These are phyloP conservation scores for Boeremia lycopersici DNA, from an alignment of 2,329 filamentous ascomycete species.

Conservation along the genomic window DNA sequence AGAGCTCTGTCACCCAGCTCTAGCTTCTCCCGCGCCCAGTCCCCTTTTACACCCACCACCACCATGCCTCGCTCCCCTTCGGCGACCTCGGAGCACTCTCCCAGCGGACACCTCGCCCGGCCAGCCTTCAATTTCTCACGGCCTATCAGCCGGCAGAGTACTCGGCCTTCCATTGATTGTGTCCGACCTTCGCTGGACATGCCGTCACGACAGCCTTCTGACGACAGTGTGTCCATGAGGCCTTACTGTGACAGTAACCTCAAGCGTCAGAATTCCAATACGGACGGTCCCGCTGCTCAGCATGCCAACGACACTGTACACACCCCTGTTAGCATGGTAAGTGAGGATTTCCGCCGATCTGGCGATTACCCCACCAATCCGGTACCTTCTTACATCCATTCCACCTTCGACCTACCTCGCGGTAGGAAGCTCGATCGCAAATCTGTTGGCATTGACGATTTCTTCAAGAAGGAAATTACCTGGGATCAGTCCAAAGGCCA, in stretches of 20 bases:
- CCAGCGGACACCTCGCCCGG: conserved; percentile 65
- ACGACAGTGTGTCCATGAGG: conserved; percentile 44
- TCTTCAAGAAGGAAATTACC: conserved; percentile 58
- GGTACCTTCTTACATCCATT: conserved; percentile 81
- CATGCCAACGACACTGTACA: conserved; percentile 69
- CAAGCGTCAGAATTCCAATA: conserved; percentile 47
- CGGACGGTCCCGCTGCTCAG: conserved; percentile 60
- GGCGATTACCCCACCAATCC: conserved; percentile 57
- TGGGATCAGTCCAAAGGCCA: conserved; percentile 61
- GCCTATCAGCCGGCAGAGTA: conserved; percentile 75
- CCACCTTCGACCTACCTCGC: conserved; percentile 81
- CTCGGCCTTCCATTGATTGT: conserved; percentile 55
- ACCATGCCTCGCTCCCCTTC: conserved; percentile 77
- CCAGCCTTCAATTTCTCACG: conserved; percentile 94
- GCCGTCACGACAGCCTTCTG: conserved; percentile 44
- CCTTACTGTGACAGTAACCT: conserved; percentile 48
- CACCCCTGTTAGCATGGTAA: conserved; percentile 74
- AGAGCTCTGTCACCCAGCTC: conserved; percentile 80
- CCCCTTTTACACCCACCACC: conserved; percentile 68
- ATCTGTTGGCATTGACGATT: conserved; percentile 47
- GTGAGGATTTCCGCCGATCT: conserved; percentile 68
- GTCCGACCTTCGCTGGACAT: conserved; percentile 43
- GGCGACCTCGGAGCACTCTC: conserved; percentile 79
- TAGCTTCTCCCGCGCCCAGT: conserved; percentile 63
- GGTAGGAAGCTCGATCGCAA: conserved; percentile 77